These are phyloP conservation scores for Persicaria maculosa DNA, from an alignment of 148 eudicot species.

Conservation along the genomic window DNA sequence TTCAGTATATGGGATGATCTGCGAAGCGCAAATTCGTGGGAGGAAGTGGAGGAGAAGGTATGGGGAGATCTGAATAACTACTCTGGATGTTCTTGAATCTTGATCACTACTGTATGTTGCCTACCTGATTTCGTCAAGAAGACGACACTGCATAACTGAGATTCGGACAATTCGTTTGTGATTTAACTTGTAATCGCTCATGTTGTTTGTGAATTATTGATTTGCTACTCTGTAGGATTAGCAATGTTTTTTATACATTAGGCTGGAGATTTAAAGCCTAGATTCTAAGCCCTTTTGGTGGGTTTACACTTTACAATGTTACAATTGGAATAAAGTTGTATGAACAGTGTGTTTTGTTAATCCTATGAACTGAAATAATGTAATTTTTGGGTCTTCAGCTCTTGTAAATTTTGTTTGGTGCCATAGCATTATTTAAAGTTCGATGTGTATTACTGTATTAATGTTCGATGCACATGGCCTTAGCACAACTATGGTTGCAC, in stretches of 20 bases:
- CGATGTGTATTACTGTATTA: no score
- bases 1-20: constrained; percentile 71
- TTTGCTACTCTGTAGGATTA: not conserved
- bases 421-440: no score
- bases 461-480: no score
- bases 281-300: no score
- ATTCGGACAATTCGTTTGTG: not conserved
- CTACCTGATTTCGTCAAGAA: not conserved
- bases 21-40: constrained; percentile 68
- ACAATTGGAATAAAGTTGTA: constrained; percentile 1
- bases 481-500: no score
- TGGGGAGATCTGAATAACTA: constrained; percentile 75
- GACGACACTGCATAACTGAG: not conserved
- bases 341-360: not conserved
- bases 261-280: not conserved
- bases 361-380: no score
- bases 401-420: no score
- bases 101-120: not conserved
- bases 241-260: not conserved
- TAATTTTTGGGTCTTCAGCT: no score
- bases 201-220: not conserved
- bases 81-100: constrained; percentile 14
- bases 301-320: not conserved
- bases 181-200: not conserved
- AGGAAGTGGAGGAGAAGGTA: constrained; percentile 71